These are phyloP conservation scores for Lathyrus oleraceus DNA, from an alignment of 306 rosid genomes.

Conservation along the genomic window DNA sequence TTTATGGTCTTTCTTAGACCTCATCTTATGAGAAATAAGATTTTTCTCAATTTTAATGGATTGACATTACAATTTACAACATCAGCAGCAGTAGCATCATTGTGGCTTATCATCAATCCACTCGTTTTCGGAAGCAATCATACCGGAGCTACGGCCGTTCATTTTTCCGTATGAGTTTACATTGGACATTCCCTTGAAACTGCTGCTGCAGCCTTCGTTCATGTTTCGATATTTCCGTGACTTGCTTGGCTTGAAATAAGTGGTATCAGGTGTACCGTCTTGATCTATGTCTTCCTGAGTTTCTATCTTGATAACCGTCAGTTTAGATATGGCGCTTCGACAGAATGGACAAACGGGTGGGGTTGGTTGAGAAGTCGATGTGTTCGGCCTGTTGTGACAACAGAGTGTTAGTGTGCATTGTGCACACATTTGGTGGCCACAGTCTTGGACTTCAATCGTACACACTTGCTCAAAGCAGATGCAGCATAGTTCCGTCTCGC, in stretches of 20 bases:
- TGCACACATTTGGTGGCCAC: constrained; percentile 98
- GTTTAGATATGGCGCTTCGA: constrained; percentile 67
- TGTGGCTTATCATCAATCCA: constrained; percentile 65
- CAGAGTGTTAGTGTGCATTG: constrained; percentile 92
- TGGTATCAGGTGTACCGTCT: constrained; percentile 50
- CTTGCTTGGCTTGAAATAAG: constrained; percentile 64
- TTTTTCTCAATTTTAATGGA: constrained; percentile 35
- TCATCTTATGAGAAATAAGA: constrained; percentile 41
- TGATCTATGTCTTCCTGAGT: constrained; percentile 46
- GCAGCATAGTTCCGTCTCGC: constrained; percentile 82
- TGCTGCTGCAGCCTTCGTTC: constrained; percentile 78
- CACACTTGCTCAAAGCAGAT: constrained; percentile 95
- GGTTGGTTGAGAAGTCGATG: constrained; percentile 58
- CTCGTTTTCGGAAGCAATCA: constrained; percentile 65
- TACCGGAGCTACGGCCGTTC: constrained; percentile 67
- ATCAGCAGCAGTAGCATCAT: constrained; percentile 30
- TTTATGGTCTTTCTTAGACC: constrained; percentile 43
- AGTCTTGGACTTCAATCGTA: constrained; percentile 77
- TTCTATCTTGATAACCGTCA: constrained; percentile 59
- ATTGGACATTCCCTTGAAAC: constrained; percentile 73
- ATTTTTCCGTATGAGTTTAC: constrained; percentile 73
- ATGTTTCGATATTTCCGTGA: constrained; percentile 61
- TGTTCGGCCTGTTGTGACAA: constrained; percentile 89
- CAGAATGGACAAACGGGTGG: constrained; percentile 96
- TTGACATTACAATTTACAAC: constrained; percentile 49